Conservation (phyloP, 1,139 yeast species). For the Kodamaea arcana region DNA sequence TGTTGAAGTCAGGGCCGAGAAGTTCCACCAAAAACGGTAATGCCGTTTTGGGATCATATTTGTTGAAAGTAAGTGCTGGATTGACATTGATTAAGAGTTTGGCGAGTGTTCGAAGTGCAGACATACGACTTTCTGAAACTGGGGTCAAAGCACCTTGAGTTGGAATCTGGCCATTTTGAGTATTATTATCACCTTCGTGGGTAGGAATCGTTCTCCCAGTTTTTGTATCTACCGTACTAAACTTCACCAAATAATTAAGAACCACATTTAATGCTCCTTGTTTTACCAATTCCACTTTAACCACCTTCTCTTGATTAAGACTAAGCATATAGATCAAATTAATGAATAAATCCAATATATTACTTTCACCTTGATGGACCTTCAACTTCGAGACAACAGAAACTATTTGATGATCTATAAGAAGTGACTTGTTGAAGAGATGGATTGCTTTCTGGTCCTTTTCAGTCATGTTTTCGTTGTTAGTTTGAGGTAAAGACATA, state of each 20-base stretch:
- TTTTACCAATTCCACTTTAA: slow-evolving; percentile 36
- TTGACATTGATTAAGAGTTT: slow-evolving; percentile 42
- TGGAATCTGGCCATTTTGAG: neutral
- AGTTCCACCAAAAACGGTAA: slow-evolving; percentile 49
- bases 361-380: slow-evolving; percentile 13
- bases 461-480: slow-evolving; percentile 13
- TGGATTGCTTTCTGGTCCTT: slow-evolving; percentile 26
- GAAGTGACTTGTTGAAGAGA: slow-evolving; percentile 28
- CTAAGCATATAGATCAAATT: slow-evolving; percentile 25
- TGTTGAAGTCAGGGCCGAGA: slow-evolving; percentile 30
- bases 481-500: slow-evolving; percentile 27
- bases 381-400: slow-evolving; percentile 25
- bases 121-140: slow-evolving; percentile 19
- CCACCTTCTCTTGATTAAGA: slow-evolving; percentile 19
- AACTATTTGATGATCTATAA: slow-evolving; percentile 24
- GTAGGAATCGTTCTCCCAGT: slow-evolving; percentile 2
- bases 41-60: slow-evolving; percentile 36
- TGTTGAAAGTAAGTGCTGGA: slow-evolving; percentile 36
- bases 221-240: slow-evolving; percentile 21
- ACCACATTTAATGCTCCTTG: slow-evolving; percentile 44
- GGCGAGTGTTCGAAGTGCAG: slow-evolving; percentile 36
- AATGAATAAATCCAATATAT: slow-evolving; percentile 17
- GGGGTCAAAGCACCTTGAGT: slow-evolving; percentile 2
- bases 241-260: slow-evolving; percentile 33
- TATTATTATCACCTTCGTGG: neutral